phyloP scores from a whole-genome alignment of 805 yeast genomes.

The Wickerhamiella occidentalis region DNA sequence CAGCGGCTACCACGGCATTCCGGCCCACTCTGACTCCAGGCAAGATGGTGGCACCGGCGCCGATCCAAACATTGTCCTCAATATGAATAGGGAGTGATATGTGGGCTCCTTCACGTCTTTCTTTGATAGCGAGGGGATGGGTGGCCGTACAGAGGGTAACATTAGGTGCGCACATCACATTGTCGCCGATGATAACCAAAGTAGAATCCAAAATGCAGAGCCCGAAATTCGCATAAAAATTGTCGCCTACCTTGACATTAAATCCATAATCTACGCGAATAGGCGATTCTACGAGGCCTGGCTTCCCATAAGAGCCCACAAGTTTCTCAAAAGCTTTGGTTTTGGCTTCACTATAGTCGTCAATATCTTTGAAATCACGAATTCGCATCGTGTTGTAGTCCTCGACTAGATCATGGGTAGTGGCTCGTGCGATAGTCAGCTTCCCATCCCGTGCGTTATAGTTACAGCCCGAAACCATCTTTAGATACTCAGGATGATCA shows the following conservation, averaged over 20 bases:
- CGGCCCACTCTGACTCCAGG: slow-evolving; percentile 61
- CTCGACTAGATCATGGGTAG: slow-evolving; percentile 25
- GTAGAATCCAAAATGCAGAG: slow-evolving; percentile 46
- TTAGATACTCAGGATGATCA: not conserved
- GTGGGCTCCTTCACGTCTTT: slow-evolving; percentile 37
- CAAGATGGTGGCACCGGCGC: slow-evolving; percentile 40
- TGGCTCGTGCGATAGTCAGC: slow-evolving; percentile 20
- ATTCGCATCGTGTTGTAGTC: slow-evolving; percentile 24
- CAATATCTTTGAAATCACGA: slow-evolving; percentile 18
- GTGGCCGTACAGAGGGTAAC: slow-evolving; percentile 49
- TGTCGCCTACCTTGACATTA: slow-evolving; percentile 48
- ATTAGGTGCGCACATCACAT: slow-evolving; percentile 54
- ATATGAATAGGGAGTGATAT: slow-evolving; percentile 45
- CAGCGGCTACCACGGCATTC: slow-evolving; percentile 53
- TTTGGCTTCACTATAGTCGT: slow-evolving; percentile 30
- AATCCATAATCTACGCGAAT: slow-evolving; percentile 58
- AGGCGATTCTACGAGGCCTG: slow-evolving; percentile 40
- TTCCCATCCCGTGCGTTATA: slow-evolving; percentile 1
- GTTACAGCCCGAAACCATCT: slow-evolving; percentile 7
- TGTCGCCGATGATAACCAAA: slow-evolving; percentile 46
- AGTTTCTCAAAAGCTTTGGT: slow-evolving; percentile 29
- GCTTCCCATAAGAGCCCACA: slow-evolving; percentile 39
- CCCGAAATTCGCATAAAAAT: slow-evolving; percentile 47
- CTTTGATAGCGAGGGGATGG: slow-evolving; percentile 44
- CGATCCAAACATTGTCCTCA: slow-evolving; percentile 60